phyloP scores from a whole-genome alignment of 108 stramenopile species.

The Nannochloropsis oceanica region DNA sequence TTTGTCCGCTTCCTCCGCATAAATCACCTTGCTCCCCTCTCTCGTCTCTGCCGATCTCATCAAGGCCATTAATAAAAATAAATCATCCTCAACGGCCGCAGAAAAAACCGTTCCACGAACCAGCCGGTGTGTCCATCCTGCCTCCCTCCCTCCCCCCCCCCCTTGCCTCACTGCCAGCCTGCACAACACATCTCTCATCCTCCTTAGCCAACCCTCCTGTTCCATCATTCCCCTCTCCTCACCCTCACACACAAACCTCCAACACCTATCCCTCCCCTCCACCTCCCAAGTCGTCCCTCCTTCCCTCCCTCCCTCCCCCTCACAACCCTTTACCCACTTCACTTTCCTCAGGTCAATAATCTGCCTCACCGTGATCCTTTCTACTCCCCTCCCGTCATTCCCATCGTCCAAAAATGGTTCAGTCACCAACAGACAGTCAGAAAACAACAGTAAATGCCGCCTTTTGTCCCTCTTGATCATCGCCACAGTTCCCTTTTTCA shows the following conservation, averaged over 20 bases:
- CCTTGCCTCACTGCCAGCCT: not conserved
- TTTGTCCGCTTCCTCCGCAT: no score
- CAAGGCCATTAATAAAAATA: not conserved
- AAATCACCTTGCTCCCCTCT: not conserved
- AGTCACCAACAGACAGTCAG: not conserved
- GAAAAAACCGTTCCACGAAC: not conserved
- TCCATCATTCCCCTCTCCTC: not conserved
- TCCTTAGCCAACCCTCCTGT: not conserved
- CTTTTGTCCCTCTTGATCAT: not conserved
- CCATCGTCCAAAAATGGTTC: not conserved
- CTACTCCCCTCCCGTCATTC: not conserved
- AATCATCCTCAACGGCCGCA: not conserved
- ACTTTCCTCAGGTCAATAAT: not conserved
- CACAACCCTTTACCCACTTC: not conserved
- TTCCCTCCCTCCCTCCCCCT: not conserved
- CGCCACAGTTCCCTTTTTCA: not conserved
- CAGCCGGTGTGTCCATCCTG: not conserved
- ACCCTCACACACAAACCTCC: not conserved
- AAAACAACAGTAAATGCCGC: not conserved
- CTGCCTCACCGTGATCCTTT: not conserved
- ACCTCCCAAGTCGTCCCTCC: not conserved
- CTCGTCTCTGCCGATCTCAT: not conserved
- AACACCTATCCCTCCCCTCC: not conserved
- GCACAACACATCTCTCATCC: not conserved
- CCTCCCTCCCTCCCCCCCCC: not conserved